phyloP scores from a whole-genome alignment of 1,284 basidiomycete genomes.

The Trametes sp. region DNA sequence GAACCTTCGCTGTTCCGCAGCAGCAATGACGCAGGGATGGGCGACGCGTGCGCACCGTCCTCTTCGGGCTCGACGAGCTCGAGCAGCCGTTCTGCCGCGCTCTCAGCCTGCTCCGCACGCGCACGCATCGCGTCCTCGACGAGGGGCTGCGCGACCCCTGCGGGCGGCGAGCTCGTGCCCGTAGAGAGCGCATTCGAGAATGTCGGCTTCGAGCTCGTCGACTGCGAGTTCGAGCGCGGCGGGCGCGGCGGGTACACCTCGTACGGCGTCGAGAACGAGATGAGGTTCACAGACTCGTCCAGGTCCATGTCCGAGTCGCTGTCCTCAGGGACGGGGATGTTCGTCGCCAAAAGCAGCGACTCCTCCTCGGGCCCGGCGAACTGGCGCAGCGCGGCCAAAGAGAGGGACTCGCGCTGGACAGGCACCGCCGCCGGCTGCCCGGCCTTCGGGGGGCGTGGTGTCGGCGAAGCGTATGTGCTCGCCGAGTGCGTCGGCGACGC shows the following conservation, averaged over 20 bases:
- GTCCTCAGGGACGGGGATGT: conserved; percentile 76
- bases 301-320: conserved; percentile 67
- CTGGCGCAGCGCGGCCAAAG: conserved; percentile 38
- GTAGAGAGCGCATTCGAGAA: conserved; percentile 64
- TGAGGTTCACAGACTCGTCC: conserved; percentile 63
- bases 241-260: conserved; percentile 55
- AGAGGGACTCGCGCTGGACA: conserved; percentile 47
- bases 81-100: conserved; percentile 82
- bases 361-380: conserved; percentile 55
- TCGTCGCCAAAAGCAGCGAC: conserved; percentile 72
- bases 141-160: conserved; percentile 55
- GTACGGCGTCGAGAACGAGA: conserved; percentile 77
- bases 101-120: conserved; percentile 88
- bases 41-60: conserved; percentile 57
- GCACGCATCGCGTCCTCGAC: conserved; percentile 86
- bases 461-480: conserved; percentile 46
- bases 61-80: conserved; percentile 82
- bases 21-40: conserved; percentile 63
- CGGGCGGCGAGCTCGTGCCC: conserved; percentile 46
- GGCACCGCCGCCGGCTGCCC: conserved; percentile 31
- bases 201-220: conserved; percentile 57
- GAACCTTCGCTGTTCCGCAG: conserved; percentile 46
- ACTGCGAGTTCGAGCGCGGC: conserved; percentile 40
- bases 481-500: conserved; percentile 48
- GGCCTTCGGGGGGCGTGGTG: conserved; percentile 40